phyloP scores from a whole-genome alignment of 1,284 basidiomycete species.

The Apiotrichum gracile region DNA sequence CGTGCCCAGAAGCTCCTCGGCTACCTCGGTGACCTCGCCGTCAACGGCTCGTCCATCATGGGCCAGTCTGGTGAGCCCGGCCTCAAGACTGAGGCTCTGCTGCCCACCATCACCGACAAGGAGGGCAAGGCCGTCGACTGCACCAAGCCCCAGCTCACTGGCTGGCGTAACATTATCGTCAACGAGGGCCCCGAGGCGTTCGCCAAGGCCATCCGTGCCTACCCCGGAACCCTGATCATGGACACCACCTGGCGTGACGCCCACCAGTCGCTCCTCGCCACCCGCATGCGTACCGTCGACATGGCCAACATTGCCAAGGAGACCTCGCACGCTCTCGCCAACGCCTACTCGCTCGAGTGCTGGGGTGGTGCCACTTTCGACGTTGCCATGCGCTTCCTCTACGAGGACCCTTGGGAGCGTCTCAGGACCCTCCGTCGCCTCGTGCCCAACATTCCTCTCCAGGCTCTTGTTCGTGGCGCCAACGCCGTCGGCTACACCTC shows the following conservation, averaged over 20 bases:
- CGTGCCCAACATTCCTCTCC: constrained; percentile 97
- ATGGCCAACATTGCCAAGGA: constrained; percentile 99
- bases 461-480: constrained; percentile 96
- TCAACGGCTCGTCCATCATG: constrained; percentile 95
- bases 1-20: constrained; percentile 95
- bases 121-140: constrained; percentile 73
- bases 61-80: constrained; percentile 77
- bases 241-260: constrained; percentile 99
- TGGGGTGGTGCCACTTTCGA: constrained; percentile 99
- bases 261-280: constrained; percentile 95
- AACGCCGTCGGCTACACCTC: constrained; percentile 99
- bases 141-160: constrained; percentile 72
- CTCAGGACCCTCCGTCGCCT: constrained; percentile 88
- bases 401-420: constrained; percentile 99
- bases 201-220: constrained; percentile 94
- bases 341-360: constrained; percentile 95
- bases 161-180: constrained; percentile 99
- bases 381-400: constrained; percentile 98
- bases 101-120: constrained; percentile 76
- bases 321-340: constrained; percentile 88
- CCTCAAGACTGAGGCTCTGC: constrained; percentile 78
- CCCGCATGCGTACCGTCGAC: constrained; percentile 90
- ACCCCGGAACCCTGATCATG: constrained; percentile 93
- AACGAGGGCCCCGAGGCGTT: constrained; percentile 97
- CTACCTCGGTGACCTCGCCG: constrained; percentile 93